Base-by-base conservation (phyloP, 202 grass and related monocot species). In the Setaria viridis region DNA sequence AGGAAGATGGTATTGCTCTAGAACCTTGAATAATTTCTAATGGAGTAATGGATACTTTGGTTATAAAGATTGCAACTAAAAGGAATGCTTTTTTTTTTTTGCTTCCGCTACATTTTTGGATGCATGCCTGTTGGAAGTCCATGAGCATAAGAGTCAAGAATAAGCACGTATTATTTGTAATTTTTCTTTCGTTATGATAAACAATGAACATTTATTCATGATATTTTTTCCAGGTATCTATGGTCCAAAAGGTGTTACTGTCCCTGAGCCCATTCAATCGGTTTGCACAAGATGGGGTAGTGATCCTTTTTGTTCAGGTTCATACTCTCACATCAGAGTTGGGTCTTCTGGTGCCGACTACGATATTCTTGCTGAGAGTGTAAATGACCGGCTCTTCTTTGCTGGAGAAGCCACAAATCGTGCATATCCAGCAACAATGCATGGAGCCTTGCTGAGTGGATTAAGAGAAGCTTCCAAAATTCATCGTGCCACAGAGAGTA, bases 381-480 rank as follows among this genome's bases (percentile, higher is more conserved):
- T 98, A n/a, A 72, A 72, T 19, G 84, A 66, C 30, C 90, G 76
- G 15, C 78, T 98, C 12, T 98, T 98, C 83, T 98, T 98, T 72
- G 95, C 93, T 3, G 95, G 95, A 67, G 95, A 98, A 79, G 93
- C 95, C 0, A 98, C 95, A 41, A 94, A 80, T 77, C 87, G 93
- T 59, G 85, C 92, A 60, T 93, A 98, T 70, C 95, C 95, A 67
- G 95, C 95, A n/a, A 98, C 95, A 1, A 98, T 98, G 95, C 95
- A 98, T 71, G 95, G 95, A 51, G 95, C 95, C 70, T 94, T 98
- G 80, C 71, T 98, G 77, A 98, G 95, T 6, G 95, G 95, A 72
- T 80, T 98, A 58, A 94, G 93, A 74, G 95, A 98, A 83, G 95
- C 95, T 81, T 90, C 88, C 49, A 81, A 79, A 50, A 95, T 98